phyloP scores from a whole-genome alignment of 805 yeast species.

The Allodekkera sacchari region DNA sequence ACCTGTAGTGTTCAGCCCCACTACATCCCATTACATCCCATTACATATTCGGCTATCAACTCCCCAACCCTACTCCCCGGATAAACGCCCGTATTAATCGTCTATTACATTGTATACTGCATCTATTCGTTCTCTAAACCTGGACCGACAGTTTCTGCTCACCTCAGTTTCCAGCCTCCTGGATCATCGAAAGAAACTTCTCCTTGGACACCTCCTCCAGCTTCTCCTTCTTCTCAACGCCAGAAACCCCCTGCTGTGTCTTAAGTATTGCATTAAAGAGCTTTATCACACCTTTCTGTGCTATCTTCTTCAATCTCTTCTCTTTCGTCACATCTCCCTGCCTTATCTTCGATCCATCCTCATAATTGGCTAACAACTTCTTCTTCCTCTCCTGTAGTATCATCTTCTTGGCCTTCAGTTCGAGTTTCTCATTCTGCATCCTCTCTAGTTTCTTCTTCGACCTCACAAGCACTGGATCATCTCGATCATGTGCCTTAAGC shows the following conservation, averaged over 20 bases:
- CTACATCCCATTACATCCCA: too few relatives aligned
- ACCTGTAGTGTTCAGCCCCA: too few relatives aligned
- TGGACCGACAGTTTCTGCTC: too few relatives aligned
- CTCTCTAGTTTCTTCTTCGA: slow-evolving; percentile 61
- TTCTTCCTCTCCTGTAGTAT: slow-evolving; percentile 65
- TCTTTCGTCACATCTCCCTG: slow-evolving; percentile 42
- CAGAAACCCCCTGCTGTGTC: slow-evolving; percentile 45
- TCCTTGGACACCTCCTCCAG: slow-evolving; percentile 80
- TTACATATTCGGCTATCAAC: too few relatives aligned
- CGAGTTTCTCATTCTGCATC: slow-evolving; percentile 73
- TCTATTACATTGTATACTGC: too few relatives aligned
- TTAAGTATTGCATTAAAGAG: slow-evolving; percentile 24
- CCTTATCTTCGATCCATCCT: slow-evolving; percentile 49
- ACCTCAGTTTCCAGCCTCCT: slow-evolving; percentile 52
- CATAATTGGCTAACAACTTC: slow-evolving; percentile 43
- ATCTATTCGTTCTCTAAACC: too few relatives aligned
- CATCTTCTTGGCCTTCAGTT: slow-evolving; percentile 70
- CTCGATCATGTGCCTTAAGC: slow-evolving; percentile 80
- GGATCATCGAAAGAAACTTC: slow-evolving; percentile 79
- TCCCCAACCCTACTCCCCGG: too few relatives aligned
- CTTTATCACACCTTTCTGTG: slow-evolving; percentile 26
- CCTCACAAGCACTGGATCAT: slow-evolving; percentile 86
- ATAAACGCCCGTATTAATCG: too few relatives aligned
- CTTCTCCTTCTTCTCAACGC: slow-evolving; percentile 41
- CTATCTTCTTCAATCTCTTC: slow-evolving; percentile 62